Base-by-base conservation (phyloP, 805 yeast genomes). In the Candida tallmaniae region DNA sequence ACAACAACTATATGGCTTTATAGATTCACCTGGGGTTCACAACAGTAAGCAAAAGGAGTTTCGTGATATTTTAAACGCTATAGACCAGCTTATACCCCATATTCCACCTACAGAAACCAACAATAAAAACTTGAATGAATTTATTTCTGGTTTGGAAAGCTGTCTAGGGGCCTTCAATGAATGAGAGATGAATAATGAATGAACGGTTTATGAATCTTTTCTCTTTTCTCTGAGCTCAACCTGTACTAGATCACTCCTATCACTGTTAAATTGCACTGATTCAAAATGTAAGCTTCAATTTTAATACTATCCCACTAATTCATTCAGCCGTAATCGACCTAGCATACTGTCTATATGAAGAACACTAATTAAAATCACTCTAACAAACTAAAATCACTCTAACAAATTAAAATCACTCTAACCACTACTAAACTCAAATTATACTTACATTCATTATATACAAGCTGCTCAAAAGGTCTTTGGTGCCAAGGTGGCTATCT, bases 401-500 rank as follows among this genome's bases (percentile, higher is more conserved):
- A n/a, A n/a, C n/a, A n/a, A n/a, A n/a, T n/a, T n/a, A n/a, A n/a
- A n/a, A n/a, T n/a, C n/a, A n/a, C n/a, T n/a, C n/a, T n/a, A n/a
- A n/a, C n/a, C n/a, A n/a, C n/a, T n/a, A n/a, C n/a, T n/a, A n/a
- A n/a, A n/a, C n/a, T n/a, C n/a, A n/a, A n/a, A n/a, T 27, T 12
- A 14, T 12, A 14, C 15, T 27, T 27, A 27, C 9, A 21, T 21
- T 21, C 23, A 21, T 23, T 10, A 10, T 20, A 7, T 20, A 10
- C 23, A 20, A 20, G 23, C 10, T 20, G 23, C 23, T 20, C 45
- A 54, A 35, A 52, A 51, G 4, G 56, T 49, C 42, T 86, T 83
- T 51, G 97, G 96, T 13, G 97, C 97, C 60, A 90, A 73, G 9
- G 96, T 72, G 25, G 86, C 86, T 34, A 93, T 78, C 68, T 90